phyloP scores from a whole-genome alignment of 202 grass and related monocot species.

The Saccharum hybrid region DNA sequence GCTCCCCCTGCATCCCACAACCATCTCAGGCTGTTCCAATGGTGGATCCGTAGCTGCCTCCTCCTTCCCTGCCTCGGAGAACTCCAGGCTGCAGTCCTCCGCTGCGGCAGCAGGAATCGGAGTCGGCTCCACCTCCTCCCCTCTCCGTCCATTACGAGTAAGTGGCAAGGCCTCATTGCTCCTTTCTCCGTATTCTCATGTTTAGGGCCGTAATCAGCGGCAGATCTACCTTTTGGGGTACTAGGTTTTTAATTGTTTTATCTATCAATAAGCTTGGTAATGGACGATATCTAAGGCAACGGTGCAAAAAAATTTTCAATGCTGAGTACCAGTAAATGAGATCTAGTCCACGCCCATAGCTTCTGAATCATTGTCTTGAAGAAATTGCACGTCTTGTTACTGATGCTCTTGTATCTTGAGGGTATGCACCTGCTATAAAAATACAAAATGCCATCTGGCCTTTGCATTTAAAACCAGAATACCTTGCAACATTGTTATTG shows the following conservation, averaged over 20 bases:
- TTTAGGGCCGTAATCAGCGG: not conserved
- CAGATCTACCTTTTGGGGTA: not conserved
- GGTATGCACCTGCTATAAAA: not conserved
- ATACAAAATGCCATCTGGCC: not conserved
- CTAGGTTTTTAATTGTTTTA: not conserved
- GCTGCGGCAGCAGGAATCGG: not conserved
- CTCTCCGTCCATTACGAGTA: not conserved
- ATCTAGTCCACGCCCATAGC: not conserved
- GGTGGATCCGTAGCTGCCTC: no score
- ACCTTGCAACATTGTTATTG: not conserved
- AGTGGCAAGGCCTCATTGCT: not conserved
- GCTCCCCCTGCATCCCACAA: no score
- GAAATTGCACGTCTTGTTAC: not conserved
- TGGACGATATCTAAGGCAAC: no score
- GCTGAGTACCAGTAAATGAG: not conserved
- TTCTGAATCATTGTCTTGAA: not conserved
- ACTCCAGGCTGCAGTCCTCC: not conserved
- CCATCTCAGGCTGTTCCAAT: no score
- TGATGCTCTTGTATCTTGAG: not conserved
- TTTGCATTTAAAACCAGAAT: not conserved
- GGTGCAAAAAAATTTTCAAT: not conserved
- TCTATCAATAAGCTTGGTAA: no score
- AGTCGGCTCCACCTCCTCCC: not conserved
- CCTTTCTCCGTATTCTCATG: not conserved
- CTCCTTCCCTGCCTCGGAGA: not conserved